Percentiles rank a stretch among this genome's conserved stretches.
phyloP scores from a whole-genome alignment of 495 filamentous ascomycete species.

The Polyplosphaeria fusca region DNA sequence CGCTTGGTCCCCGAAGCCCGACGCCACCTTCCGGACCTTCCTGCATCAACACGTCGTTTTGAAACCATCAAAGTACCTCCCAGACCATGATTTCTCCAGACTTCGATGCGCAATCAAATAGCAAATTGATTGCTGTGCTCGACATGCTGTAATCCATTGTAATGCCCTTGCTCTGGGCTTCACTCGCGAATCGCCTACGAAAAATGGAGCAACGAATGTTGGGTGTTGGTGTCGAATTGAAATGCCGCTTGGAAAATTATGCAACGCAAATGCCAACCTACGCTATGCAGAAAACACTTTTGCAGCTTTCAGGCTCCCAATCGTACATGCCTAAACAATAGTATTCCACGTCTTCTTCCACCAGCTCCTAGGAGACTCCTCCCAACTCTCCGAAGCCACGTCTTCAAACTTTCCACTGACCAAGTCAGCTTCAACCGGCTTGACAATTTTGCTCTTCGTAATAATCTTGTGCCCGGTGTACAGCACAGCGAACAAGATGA shows the following conservation, averaged over 20 bases:
- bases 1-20: constrained; percentile 6
- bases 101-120: no score
- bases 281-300: neutral
- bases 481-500: constrained; percentile 30
- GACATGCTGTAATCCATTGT: no score
- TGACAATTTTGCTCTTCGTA: constrained; percentile 34
- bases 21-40: no score
- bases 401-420: constrained; percentile 28
- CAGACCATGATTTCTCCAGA: no score
- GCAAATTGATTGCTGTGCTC: no score
- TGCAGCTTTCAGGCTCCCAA: neutral
- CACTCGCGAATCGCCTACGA: no score
- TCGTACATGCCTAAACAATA: constrained; percentile 7
- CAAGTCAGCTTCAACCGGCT: constrained; percentile 34
- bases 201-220: no score
- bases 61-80: no score
- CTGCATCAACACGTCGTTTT: no score
- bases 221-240: no score
- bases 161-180: no score
- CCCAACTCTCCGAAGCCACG: constrained; percentile 32
- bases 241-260: neutral
- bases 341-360: constrained; percentile 20
- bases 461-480: constrained; percentile 38
- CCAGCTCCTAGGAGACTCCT: constrained; percentile 18
- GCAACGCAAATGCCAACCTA: constrained; percentile 1